phyloP scores from a whole-genome alignment of 306 rosid genomes.

The Rosa multiflora region DNA sequence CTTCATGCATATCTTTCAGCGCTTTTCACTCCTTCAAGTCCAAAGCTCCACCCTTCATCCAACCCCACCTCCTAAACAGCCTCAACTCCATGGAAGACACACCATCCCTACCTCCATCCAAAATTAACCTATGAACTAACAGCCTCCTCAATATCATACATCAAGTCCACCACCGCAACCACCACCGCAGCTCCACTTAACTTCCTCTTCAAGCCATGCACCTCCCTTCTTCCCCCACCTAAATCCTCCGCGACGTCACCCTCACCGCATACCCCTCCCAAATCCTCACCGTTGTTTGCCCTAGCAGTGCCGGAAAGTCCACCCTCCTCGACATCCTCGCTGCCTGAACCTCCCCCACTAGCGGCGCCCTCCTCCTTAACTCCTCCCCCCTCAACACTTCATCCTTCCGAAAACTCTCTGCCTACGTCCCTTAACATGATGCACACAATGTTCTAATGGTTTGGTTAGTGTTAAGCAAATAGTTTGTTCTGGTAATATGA shows the following conservation, averaged over 20 bases:
- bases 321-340: conserved; percentile 35
- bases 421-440: conserved; percentile 92
- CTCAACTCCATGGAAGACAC: conserved; percentile 50
- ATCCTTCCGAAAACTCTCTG: conserved; percentile 74
- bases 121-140: conserved; percentile 55
- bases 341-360: conserved; percentile 61
- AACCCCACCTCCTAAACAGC: neutral
- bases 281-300: too few species aligned
- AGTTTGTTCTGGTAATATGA: neutral
- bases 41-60: conserved; percentile 34
- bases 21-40: conserved; percentile 11
- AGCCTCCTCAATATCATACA: conserved; percentile 70
- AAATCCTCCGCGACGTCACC: too few species aligned
- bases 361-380: conserved; percentile 66
- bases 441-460: conserved; percentile 11
- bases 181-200: conserved; percentile 28
- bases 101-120: conserved; percentile 21
- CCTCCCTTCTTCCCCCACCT: too few species aligned
- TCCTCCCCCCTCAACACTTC: conserved; percentile 68
- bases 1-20: conserved; percentile 13
- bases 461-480: neutral
- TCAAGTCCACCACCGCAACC: conserved; percentile 48
- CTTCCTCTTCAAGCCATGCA: conserved; percentile 14
- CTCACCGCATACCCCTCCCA: too few species aligned
- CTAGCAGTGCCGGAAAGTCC: too few species aligned